phyloP scores from a whole-genome alignment of 2,329 filamentous ascomycete species.

The Septoria linicola region DNA sequence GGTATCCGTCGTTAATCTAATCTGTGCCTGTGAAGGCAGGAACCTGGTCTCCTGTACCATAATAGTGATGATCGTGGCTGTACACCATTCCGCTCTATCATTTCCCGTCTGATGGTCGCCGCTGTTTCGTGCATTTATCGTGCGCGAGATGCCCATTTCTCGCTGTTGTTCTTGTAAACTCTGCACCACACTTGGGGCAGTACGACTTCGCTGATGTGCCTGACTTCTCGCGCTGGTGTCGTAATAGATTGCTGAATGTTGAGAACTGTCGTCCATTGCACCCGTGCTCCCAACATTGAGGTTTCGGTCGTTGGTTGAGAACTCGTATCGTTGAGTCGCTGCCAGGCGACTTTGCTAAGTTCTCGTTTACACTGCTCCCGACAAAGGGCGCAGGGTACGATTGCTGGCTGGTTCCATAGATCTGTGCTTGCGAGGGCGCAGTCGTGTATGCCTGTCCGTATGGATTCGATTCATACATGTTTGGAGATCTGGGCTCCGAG shows the following conservation, averaged over 20 bases:
- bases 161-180: slow-evolving; percentile 86
- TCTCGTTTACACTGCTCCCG: slow-evolving; percentile 27
- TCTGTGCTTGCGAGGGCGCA: slow-evolving; percentile 28
- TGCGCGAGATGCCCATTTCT: slow-evolving; percentile 82
- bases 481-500: slow-evolving; percentile 30
- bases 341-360: slow-evolving; percentile 24
- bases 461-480: slow-evolving; percentile 32
- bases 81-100: slow-evolving; percentile 11
- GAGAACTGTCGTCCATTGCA: slow-evolving; percentile 95
- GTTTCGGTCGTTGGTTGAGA: slow-evolving; percentile 63
- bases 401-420: slow-evolving; percentile 27
- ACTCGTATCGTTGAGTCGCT: slow-evolving; percentile 36
- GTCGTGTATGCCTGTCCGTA: slow-evolving; percentile 33
- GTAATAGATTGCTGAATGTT: slow-evolving; percentile 89
- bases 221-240: slow-evolving; percentile 92
- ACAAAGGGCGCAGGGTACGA: slow-evolving; percentile 31
- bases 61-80: slow-evolving; percentile 5
- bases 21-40: neutral
- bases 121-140: slow-evolving; percentile 82
- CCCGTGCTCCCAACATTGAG: slow-evolving; percentile 95
- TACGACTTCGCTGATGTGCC: slow-evolving; percentile 85
- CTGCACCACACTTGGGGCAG: slow-evolving; percentile 87
- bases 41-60: too few relatives aligned
- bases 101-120: slow-evolving; percentile 48
- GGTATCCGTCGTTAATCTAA: slow-evolving; percentile 15